These are phyloP conservation scores for Alternaria alternata DNA, from an alignment of 2,329 filamentous ascomycete genomes.

Conservation along the genomic window DNA sequence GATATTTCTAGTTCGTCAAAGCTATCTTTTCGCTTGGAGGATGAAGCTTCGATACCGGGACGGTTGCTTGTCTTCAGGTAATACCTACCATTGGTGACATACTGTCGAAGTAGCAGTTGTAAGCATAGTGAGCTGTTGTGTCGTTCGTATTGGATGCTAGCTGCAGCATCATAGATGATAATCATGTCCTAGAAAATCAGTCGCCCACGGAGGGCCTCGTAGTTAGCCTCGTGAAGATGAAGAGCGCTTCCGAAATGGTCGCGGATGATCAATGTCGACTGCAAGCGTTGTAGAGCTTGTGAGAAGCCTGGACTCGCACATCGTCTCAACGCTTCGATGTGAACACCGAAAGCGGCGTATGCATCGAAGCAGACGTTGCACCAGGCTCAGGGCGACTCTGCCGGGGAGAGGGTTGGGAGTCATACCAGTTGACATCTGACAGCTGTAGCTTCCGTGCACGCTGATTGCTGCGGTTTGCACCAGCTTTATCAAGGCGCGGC, in stretches of 20 bases:
- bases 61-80: slow-evolving; percentile 5
- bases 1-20: background rate
- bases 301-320: slow-evolving; percentile 14
- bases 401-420: slow-evolving; percentile 30
- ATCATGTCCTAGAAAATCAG: slow-evolving; percentile 44
- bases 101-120: slow-evolving; percentile 9
- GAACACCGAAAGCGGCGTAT: slow-evolving; percentile 8
- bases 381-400: slow-evolving; percentile 20
- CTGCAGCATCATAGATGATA: slow-evolving; percentile 29
- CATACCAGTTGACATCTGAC: slow-evolving; percentile 97
- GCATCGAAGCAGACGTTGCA: slow-evolving; percentile 9
- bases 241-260: slow-evolving; percentile 5
- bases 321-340: slow-evolving; percentile 22
- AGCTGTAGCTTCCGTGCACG: slow-evolving; percentile 90
- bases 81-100: slow-evolving; percentile 10
- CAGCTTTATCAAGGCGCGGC: slow-evolving; percentile 63
- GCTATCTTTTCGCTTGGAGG: slow-evolving; percentile 1
- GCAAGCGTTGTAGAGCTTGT: slow-evolving; percentile 6
- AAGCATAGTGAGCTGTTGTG: slow-evolving; percentile 12
- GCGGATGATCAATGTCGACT: slow-evolving; percentile 17
- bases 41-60: background rate
- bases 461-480: slow-evolving; percentile 75
- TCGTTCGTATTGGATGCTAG: slow-evolving; percentile 30
- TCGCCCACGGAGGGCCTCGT: slow-evolving; percentile 36
- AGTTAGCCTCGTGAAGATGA: slow-evolving; percentile 33